Percentiles rank a stretch among this genome's conserved stretches.
Conservation (phyloP, 1,284 basidiomycete genomes). For the Gymnopus androsaceus region DNA sequence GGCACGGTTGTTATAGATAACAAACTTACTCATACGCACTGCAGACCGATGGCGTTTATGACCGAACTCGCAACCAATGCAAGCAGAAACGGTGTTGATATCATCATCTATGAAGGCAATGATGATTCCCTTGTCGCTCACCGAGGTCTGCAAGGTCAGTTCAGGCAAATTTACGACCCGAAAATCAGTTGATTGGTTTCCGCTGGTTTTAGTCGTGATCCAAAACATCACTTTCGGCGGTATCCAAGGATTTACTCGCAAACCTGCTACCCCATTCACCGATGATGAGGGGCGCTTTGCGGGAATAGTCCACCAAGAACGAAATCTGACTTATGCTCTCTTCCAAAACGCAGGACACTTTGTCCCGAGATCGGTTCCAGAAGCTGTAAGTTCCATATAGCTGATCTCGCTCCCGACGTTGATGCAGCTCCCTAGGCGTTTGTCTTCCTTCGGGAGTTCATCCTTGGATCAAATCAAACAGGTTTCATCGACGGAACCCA, state of each 20-base stretch:
- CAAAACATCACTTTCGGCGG: slow-evolving; percentile 77
- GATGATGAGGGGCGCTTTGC: slow-evolving; percentile 60
- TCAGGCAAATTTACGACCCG: neutral
- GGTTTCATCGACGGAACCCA: slow-evolving; percentile 45
- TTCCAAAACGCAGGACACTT: slow-evolving; percentile 61
- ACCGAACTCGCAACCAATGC: slow-evolving; percentile 66
- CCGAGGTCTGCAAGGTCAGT: slow-evolving; percentile 53
- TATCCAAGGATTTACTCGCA: slow-evolving; percentile 67
- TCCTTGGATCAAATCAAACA: slow-evolving; percentile 54
- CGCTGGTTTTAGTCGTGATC: neutral
- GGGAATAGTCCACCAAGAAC: slow-evolving; percentile 69
- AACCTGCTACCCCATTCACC: slow-evolving; percentile 66
- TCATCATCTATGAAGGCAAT: slow-evolving; percentile 68
- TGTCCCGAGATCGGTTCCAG: slow-evolving; percentile 50
- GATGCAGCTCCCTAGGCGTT: slow-evolving; percentile 41
- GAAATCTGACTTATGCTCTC: slow-evolving; percentile 67
- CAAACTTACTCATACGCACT: slow-evolving; percentile 14
- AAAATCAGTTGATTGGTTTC: neutral
- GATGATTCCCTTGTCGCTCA: slow-evolving; percentile 69
- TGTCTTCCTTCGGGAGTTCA: slow-evolving; percentile 60
- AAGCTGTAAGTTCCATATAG: slow-evolving; percentile 43
- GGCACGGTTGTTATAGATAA: slow-evolving; percentile 1
- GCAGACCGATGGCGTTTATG: slow-evolving; percentile 64
- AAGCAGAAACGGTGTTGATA: slow-evolving; percentile 44
- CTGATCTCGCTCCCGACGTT: neutral